A percentile compares a stretch with the other conserved stretches of the same genome.
Conservation (phyloP, 257 asterid species). For the Phtheirospermum japonicum region DNA sequence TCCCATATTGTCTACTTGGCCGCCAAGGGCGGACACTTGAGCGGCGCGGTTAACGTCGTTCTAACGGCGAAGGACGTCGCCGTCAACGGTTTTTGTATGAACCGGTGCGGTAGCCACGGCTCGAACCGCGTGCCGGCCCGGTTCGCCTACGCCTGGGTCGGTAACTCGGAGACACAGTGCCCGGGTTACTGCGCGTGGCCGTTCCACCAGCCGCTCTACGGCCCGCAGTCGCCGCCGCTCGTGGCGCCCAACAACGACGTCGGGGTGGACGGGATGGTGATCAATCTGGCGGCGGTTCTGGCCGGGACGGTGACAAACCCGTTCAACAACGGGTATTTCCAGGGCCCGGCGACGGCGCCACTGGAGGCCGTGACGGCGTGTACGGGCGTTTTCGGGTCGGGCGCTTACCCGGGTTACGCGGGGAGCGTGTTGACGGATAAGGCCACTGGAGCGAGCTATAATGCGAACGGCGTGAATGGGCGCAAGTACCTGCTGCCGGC, state of each 20-base stretch:
- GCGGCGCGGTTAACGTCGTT: slow-evolving; percentile 59
- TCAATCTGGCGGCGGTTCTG: slow-evolving; percentile 68
- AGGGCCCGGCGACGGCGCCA: slow-evolving; percentile 82
- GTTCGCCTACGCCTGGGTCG: slow-evolving; percentile 81
- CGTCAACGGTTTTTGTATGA: slow-evolving; percentile 70
- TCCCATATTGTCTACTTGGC: slow-evolving; percentile 53
- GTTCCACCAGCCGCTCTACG: slow-evolving; percentile 79
- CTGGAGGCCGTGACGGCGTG: slow-evolving; percentile 91
- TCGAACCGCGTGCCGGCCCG: slow-evolving; percentile 54
- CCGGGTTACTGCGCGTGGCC: slow-evolving; percentile 97
- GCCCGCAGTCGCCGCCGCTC: slow-evolving; percentile 74
- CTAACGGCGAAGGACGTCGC: slow-evolving; percentile 69
- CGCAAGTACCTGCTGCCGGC: slow-evolving; percentile 81
- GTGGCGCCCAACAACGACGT: slow-evolving; percentile 81
- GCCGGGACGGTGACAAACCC: slow-evolving; percentile 93
- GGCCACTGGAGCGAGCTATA: slow-evolving; percentile 68
- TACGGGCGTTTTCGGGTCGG: slow-evolving; percentile 76
- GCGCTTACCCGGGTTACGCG: slow-evolving; percentile 78
- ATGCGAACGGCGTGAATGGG: slow-evolving; percentile 71
- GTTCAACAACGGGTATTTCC: slow-evolving; percentile 68
- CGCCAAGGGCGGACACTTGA: slow-evolving; percentile 47
- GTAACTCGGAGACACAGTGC: slow-evolving; percentile 70
- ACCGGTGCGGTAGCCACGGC: slow-evolving; percentile 76
- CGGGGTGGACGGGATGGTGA: slow-evolving; percentile 83
- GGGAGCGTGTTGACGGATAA: slow-evolving; percentile 55